phyloP scores from a whole-genome alignment of 2,329 filamentous ascomycete genomes.

The Ampelomyces quisqualis region DNA sequence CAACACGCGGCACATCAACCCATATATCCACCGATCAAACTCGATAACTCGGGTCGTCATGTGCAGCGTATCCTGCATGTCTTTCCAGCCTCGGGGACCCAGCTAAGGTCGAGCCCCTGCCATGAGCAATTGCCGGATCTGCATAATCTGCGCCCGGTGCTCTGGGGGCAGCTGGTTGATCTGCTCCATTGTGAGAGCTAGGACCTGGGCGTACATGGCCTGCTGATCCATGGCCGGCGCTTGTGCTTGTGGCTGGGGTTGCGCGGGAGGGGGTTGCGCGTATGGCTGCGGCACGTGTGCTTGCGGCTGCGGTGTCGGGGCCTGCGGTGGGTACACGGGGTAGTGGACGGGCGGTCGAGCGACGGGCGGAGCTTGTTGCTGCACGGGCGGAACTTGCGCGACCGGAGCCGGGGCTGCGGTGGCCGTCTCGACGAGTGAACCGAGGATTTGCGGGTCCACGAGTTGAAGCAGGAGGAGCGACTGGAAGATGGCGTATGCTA shows the following conservation, averaged over 20 bases:
- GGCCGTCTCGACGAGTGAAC: constrained; percentile 70
- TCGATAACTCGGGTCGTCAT: background rate
- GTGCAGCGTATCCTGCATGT: background rate
- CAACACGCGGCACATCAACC: background rate
- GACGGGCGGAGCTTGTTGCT: constrained; percentile 40
- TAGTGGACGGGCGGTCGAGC: constrained; percentile 35
- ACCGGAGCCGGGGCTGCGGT: constrained; percentile 32
- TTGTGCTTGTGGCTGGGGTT: constrained; percentile 11
- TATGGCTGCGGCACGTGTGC: constrained; percentile 42
- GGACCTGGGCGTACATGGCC: constrained; percentile 75
- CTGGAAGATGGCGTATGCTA: constrained; percentile 94
- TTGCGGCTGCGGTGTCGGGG: constrained; percentile 54
- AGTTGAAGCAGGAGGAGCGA: constrained; percentile 89
- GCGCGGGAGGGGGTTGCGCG: constrained; percentile 46
- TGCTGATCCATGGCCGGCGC: constrained; percentile 54
- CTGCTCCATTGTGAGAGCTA: constrained; percentile 75
- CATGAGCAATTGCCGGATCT: constrained; percentile 66
- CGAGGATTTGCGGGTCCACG: constrained; percentile 79
- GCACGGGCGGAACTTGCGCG: constrained; percentile 41
- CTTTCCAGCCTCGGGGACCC: background rate
- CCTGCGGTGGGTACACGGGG: constrained; percentile 47
- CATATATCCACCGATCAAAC: background rate
- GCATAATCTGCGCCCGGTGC: constrained; percentile 76
- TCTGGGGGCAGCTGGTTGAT: constrained; percentile 77
- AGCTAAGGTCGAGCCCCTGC: constrained; percentile 20